Evolutionary conservation across 2,329 filamentous ascomycete species (phyloP).

Genomic region (Pezizomycotina sp.): DNA sequence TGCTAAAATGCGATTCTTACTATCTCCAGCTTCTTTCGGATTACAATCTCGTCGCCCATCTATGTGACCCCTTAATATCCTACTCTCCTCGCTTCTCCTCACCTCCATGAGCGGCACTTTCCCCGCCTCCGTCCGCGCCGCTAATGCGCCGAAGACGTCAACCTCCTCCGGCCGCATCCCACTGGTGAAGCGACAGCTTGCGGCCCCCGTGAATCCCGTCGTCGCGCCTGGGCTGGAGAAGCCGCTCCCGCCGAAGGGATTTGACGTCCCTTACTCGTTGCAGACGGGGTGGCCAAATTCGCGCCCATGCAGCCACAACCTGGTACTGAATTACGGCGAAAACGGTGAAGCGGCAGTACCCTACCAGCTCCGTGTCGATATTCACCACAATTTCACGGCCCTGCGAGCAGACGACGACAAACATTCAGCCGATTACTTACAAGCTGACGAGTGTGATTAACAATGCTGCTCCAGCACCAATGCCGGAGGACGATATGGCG

Average conservation of each 20-base stretch:
- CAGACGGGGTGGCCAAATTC: constrained; percentile 29
- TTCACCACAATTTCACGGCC: constrained; percentile 27
- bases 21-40: constrained; percentile 37
- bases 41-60: constrained; percentile 40
- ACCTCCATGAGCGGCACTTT: constrained; percentile 47
- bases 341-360: constrained; percentile 27
- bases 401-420: constrained; percentile 27
- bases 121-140: constrained; percentile 30
- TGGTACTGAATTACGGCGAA: constrained; percentile 30
- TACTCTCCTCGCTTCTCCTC: constrained; percentile 49
- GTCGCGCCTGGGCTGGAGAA: constrained; percentile 4
- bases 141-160: constrained; percentile 26
- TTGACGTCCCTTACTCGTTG: constrained; percentile 26
- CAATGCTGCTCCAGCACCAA: constrained; percentile 25
- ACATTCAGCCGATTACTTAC: constrained; percentile 28
- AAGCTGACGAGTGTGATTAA: constrained; percentile 28
- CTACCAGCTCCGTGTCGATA: constrained; percentile 28
- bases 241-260: constrained; percentile 22
- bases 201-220: constrained; percentile 11
- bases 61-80: constrained; percentile 41
- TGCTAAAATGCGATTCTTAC: not conserved
- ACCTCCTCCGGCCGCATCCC: constrained; percentile 14
- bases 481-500: constrained; percentile 28
- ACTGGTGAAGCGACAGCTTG: constrained; percentile 6
- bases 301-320: constrained; percentile 30